Base-by-base conservation (phyloP, 2,329 filamentous ascomycete genomes). In the Cladophialophora chaetospira region DNA sequence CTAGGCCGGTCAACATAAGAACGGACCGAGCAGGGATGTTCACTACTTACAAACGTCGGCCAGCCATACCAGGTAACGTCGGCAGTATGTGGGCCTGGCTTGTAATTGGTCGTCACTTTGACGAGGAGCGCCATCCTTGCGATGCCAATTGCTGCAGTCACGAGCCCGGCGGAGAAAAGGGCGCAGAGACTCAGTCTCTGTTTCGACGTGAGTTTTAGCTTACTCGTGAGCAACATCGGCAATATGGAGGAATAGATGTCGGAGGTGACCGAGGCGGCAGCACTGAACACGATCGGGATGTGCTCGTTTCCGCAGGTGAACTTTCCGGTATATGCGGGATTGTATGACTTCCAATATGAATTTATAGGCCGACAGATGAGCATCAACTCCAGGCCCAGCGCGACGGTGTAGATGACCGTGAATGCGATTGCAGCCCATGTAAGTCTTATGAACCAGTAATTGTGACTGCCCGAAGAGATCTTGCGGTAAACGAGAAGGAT, bases 341-440 rank as follows among this genome's bases (percentile, higher is more conserved):
- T 52, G 55, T 58, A 62, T n/a, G 59, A 58, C n/a, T 51, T 52
- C 55, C 55, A 61, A 21, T 61, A 61, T 1, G 58, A 53, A 19
- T 9, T 15, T 1, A 56, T 38, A 13, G 58, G 58, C 4, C 55
- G 55, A 23, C 58, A 61, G 31, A 58, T 31, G 9, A 58, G n/a
- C 23, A 52, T 23, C 8, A 58, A 28, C 26, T 61, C 58, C 46
- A 61, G 25, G n/a, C 35, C 17, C 13, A 55, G 48, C 9, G 31
- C 55, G 15, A 53, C 31, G 6, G 51, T 61, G 33, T 53, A 58
- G 13, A 43, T 9, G 15, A 58, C 21, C 1, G 58, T 61, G 23
- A 55, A 58, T 10, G 35, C 55, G 31, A 61, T 58, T 4, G 55
- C 55, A 2, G 47, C 47, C 58, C 55, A 58, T 11, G 51, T 55